Conservation (phyloP, 2,329 filamentous ascomycete genomes). For the Sclerotiophoma versabilis region DNA sequence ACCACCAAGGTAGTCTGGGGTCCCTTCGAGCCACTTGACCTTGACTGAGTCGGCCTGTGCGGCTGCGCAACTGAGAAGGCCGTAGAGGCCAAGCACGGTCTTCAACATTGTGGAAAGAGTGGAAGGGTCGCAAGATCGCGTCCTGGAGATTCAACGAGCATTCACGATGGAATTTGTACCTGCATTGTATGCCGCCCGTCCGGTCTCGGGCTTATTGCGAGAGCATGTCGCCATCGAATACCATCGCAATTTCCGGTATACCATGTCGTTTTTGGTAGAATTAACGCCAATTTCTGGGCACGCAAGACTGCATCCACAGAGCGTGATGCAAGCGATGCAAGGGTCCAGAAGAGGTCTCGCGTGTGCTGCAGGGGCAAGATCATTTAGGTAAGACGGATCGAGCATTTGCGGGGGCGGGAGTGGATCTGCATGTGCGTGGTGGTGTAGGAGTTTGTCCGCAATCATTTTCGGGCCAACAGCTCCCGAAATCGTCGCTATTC, state of each 20-base stretch:
- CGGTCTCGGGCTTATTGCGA: conserved; percentile 12
- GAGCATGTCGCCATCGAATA: conserved; percentile 15
- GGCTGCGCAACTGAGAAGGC: conserved; percentile 22
- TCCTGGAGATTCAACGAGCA: conserved; percentile 9
- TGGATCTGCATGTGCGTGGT: conserved; percentile 16
- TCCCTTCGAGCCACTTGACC: conserved; percentile 43
- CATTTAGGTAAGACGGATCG: conserved; percentile 1
- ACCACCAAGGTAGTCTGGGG: conserved; percentile 38
- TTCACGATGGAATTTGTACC: conserved; percentile 8
- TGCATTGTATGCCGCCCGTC: conserved; percentile 3
- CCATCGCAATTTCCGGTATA: conserved; percentile 20
- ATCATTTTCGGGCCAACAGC: conserved; percentile 17
- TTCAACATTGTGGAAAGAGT: conserved; percentile 24
- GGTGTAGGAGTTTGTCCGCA: conserved; percentile 20
- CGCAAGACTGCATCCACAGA: conserved; percentile 20
- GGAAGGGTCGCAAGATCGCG: conserved; percentile 4
- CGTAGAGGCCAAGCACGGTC: conserved; percentile 22
- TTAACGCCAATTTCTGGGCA: conserved; percentile 18
- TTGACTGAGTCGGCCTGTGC: conserved; percentile 32
- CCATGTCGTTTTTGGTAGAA: conserved; percentile 25
- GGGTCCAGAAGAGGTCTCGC: conserved; percentile 7
- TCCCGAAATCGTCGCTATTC: conserved; percentile 13
- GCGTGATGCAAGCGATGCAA: conserved; percentile 18
- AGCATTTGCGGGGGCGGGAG: conserved; percentile 19
- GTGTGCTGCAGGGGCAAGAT: conserved; percentile 18